These are phyloP conservation scores for Sporothrix dimorphospora DNA, from an alignment of 2,329 filamentous ascomycete species.

Conservation along the genomic window DNA sequence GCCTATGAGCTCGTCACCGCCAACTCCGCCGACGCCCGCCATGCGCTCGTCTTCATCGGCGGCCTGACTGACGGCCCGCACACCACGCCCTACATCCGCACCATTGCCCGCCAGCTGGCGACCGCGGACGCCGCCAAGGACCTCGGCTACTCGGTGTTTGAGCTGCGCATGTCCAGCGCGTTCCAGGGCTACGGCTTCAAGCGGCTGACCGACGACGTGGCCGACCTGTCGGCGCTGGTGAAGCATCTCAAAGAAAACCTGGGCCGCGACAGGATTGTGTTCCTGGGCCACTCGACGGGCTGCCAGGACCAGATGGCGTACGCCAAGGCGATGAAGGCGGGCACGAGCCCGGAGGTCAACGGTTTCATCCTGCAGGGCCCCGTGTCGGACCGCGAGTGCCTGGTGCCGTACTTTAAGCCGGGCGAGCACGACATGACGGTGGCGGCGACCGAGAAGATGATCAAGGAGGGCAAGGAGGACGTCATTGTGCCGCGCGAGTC, in stretches of 20 bases:
- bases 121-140: slow-evolving; percentile 39
- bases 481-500: slow-evolving; percentile 58
- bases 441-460: slow-evolving; percentile 56
- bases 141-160: slow-evolving; percentile 58
- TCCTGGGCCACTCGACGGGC: slow-evolving; percentile 63
- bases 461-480: slow-evolving; percentile 56
- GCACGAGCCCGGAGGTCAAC: slow-evolving; percentile 59
- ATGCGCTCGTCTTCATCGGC: slow-evolving; percentile 70
- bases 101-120: slow-evolving; percentile 50
- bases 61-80: slow-evolving; percentile 72
- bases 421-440: slow-evolving; percentile 51
- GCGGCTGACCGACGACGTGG: slow-evolving; percentile 56
- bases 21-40: slow-evolving; percentile 37
- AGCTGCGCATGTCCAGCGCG: slow-evolving; percentile 59
- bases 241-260: slow-evolving; percentile 54
- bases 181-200: slow-evolving; percentile 57
- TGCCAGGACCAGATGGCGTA: slow-evolving; percentile 65
- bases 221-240: slow-evolving; percentile 57
- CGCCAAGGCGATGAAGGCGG: slow-evolving; percentile 47
- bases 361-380: slow-evolving; percentile 81
- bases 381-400: slow-evolving; percentile 73
- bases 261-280: slow-evolving; percentile 55
- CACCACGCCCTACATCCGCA: slow-evolving; percentile 60
- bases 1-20: slow-evolving; percentile 36
- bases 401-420: slow-evolving; percentile 51